Base-by-base conservation (phyloP, 2,329 filamentous ascomycete genomes). In the Mariannaea elegans region DNA sequence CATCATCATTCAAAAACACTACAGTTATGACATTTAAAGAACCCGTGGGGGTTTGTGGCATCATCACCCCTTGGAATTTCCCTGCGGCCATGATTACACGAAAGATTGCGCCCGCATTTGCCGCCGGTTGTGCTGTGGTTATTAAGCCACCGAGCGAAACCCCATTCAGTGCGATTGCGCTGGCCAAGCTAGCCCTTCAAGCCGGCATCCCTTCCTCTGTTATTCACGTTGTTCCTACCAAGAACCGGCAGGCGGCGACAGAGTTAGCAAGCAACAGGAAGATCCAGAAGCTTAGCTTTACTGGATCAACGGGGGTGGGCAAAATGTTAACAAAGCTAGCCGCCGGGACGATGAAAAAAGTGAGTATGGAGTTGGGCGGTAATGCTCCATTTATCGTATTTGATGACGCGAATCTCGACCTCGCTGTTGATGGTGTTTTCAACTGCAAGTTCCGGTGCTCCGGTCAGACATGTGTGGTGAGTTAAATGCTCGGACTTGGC, bases 201-300 rank as follows among this genome's bases (percentile, higher is more conserved):
- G 93, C 93, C 8, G 93, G 93, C 18, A 89, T 97, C 27, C 93
- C 93, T 18, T 87, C 88, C 69, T 93, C 93, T 34, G 92, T 96
- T 2, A 84, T 97, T 62, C 97, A 97, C 78, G 81, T 97, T 61
- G 24, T 27, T 9, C 24, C 24, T 27, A 27, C 24, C 5, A 27
- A 27, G 24, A 27, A 27, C 24, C 24, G 24, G 9, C 24, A 27
- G 24, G 24, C 24, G 6, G 82, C 97, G 55, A 94, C 92, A 2
- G 83, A 91, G 0, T 76, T 90, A 4, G 78, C 88, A 54, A 93
- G 95, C 76, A 95, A 92, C 0, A 82, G 88, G 16, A 86, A 88
- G 65, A 85, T 97, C 6, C 87, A 86, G 71, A 91, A 91, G 73
- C 81, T 91, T 27, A 89, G 87, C 10, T 92, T 92, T 73, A 92